A percentile compares a stretch with the other conserved stretches of the same genome.
phyloP scores from a whole-genome alignment of 768 basidiomycete genomes.

The Mycena capillaripes region DNA sequence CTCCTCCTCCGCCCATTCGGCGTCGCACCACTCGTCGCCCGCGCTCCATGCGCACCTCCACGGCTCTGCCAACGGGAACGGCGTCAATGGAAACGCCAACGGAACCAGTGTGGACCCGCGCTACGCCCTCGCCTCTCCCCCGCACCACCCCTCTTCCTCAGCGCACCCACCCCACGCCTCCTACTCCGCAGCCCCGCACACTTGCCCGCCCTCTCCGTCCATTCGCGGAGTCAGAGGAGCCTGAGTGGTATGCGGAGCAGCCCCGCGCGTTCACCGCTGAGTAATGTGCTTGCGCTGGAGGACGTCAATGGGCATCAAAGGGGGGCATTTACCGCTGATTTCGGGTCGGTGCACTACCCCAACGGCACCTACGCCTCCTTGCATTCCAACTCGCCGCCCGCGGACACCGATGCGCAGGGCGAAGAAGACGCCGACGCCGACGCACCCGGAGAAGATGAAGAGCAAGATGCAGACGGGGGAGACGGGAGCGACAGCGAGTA shows the following conservation, averaged over 20 bases:
- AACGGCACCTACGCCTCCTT: too few relatives aligned
- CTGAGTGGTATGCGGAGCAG: background rate
- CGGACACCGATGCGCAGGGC: background rate
- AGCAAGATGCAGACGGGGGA: conserved; percentile 29
- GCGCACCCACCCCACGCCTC: too few relatives aligned
- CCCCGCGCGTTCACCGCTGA: conserved; percentile 15
- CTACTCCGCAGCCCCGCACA: background rate
- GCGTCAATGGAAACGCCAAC: background rate
- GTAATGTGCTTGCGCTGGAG: conserved; percentile 2
- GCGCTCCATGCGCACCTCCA: background rate
- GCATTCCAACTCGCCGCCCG: background rate
- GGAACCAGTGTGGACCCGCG: conserved; percentile 28
- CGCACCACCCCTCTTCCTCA: too few relatives aligned
- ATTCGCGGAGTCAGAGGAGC: background rate
- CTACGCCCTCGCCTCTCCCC: conserved; percentile 7
- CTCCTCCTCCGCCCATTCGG: background rate
- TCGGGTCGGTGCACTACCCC: too few relatives aligned
- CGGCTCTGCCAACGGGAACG: background rate
- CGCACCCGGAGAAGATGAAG: background rate
- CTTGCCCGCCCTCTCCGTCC: too few relatives aligned
- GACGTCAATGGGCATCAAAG: background rate
- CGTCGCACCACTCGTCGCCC: background rate
- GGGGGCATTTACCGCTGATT: too few relatives aligned
- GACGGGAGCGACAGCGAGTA: conserved; percentile 38
- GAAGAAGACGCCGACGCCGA: background rate